Percentiles rank a stretch among this genome's conserved stretches.
phyloP scores from a whole-genome alignment of 768 basidiomycete species.

The Kwoniella sp. region DNA sequence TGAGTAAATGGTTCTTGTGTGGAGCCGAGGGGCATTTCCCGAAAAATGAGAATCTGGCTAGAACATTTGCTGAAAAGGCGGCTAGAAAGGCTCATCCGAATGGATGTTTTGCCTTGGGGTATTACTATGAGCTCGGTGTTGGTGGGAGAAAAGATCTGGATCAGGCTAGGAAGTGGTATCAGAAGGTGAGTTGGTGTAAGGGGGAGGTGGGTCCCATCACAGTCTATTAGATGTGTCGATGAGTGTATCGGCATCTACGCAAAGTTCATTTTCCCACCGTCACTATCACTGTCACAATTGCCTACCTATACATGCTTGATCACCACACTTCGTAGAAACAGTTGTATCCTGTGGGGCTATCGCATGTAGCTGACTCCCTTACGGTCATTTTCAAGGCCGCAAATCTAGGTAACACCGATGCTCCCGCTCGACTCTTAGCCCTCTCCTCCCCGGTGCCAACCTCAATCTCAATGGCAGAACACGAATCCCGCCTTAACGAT shows the following conservation, averaged over 20 bases:
- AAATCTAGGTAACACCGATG: slow-evolving; percentile 78
- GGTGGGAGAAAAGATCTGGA: slow-evolving; percentile 63
- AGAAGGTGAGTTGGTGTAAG: slow-evolving; percentile 60
- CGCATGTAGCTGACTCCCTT: no score
- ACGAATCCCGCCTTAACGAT: slow-evolving; percentile 73
- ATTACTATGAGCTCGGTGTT: slow-evolving; percentile 90
- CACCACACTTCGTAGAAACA: no score
- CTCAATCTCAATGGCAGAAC: slow-evolving; percentile 73
- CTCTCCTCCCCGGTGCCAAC: slow-evolving; percentile 67
- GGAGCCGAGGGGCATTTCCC: slow-evolving; percentile 74
- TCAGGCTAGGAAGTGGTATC: slow-evolving; percentile 77
- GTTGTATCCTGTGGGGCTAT: no score
- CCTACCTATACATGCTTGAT: no score
- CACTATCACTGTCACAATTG: no score
- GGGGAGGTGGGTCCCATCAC: no score
- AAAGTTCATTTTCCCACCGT: no score
- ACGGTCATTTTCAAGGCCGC: no score
- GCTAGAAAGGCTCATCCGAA: slow-evolving; percentile 68
- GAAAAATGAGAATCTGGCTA: slow-evolving; percentile 82
- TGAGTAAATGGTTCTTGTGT: slow-evolving; percentile 96
- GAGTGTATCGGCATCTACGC: no score
- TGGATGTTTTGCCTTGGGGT: slow-evolving; percentile 94
- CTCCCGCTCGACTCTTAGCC: slow-evolving; percentile 70
- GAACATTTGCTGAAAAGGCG: slow-evolving; percentile 82
- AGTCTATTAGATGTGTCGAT: no score